Percentiles rank a stretch among this genome's conserved stretches.
These are phyloP conservation scores for Sporisorium reilianum DNA, from an alignment of 1,284 basidiomycete species.

Conservation along the genomic window DNA sequence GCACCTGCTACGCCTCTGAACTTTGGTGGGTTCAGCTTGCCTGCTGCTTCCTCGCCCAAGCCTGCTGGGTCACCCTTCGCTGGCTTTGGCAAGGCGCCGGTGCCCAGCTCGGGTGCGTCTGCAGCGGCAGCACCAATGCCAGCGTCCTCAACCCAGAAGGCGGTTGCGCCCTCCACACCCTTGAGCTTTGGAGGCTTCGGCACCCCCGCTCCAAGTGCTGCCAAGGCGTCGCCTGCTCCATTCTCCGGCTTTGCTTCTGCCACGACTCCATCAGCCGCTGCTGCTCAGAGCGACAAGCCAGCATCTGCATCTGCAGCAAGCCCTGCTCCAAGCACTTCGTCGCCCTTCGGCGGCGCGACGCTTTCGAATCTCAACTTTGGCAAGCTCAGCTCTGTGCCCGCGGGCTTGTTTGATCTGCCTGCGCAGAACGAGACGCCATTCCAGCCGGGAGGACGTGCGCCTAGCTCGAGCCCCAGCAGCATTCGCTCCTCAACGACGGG, in stretches of 20 bases:
- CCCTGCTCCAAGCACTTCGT: constrained; percentile 12
- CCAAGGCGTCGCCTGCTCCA: constrained; percentile 13
- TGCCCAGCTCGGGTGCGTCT: neutral
- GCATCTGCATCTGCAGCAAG: constrained; percentile 5
- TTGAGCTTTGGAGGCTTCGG: constrained; percentile 17
- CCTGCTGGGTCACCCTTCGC: constrained; percentile 11
- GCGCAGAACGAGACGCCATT: constrained; percentile 30
- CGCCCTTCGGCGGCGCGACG: constrained; percentile 25
- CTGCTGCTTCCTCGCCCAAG: constrained; percentile 16
- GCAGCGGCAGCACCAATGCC: neutral
- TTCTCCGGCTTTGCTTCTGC: constrained; percentile 17
- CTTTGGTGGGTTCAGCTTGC: constrained; percentile 10
- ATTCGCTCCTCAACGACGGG: constrained; percentile 15
- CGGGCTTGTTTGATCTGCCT: constrained; percentile 45
- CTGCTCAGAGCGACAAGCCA: constrained; percentile 8
- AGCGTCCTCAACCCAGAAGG: neutral
- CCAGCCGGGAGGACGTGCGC: constrained; percentile 40
- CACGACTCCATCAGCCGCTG: constrained; percentile 4
- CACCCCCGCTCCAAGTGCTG: constrained; percentile 6
- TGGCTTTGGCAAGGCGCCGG: constrained; percentile 10
- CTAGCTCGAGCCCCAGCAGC: constrained; percentile 35
- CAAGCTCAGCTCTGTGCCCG: constrained; percentile 29
- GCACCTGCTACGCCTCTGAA: neutral
- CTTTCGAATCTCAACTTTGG: constrained; percentile 31
- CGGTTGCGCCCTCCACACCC: neutral